Conservation (phyloP, 2,329 filamentous ascomycete genomes). For the Macrophomina phaseolina region DNA sequence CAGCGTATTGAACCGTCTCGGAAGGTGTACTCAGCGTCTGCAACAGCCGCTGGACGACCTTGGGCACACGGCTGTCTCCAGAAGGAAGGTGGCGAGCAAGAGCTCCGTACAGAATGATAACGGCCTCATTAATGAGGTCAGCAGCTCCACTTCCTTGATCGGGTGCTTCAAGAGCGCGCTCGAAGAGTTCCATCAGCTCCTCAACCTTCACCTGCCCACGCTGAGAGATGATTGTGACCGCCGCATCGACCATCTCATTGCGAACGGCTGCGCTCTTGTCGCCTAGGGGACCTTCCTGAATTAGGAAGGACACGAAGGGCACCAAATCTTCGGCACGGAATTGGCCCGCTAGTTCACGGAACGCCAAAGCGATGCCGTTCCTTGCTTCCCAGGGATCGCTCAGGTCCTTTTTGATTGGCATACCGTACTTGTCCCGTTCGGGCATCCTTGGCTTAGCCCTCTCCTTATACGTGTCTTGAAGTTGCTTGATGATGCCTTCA, state of each 20-base stretch:
- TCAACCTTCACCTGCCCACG: slow-evolving; percentile 86
- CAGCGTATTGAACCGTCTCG: slow-evolving; percentile 94
- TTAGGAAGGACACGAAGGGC: slow-evolving; percentile 81
- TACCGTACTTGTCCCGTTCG: slow-evolving; percentile 89
- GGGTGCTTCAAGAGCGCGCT: slow-evolving; percentile 82
- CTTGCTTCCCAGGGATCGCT: slow-evolving; percentile 90
- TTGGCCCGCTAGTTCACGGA: slow-evolving; percentile 76
- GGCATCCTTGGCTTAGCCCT: slow-evolving; percentile 82
- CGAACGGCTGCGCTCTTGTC: slow-evolving; percentile 80
- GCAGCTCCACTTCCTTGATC: slow-evolving; percentile 81
- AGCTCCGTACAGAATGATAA: slow-evolving; percentile 96
- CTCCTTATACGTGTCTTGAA: slow-evolving; percentile 76
- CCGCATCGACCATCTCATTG: slow-evolving; percentile 89
- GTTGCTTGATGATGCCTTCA: slow-evolving; percentile 64
- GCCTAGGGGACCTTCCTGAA: slow-evolving; percentile 84
- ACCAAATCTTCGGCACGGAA: slow-evolving; percentile 75
- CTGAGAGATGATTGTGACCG: slow-evolving; percentile 77
- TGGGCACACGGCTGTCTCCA: slow-evolving; percentile 86
- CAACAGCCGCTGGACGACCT: slow-evolving; percentile 84
- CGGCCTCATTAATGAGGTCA: slow-evolving; percentile 93
- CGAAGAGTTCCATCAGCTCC: slow-evolving; percentile 89
- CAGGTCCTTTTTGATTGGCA: slow-evolving; percentile 87
- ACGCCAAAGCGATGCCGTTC: slow-evolving; percentile 86
- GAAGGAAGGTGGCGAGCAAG: slow-evolving; percentile 83
- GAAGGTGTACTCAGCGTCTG: slow-evolving; percentile 91